These are phyloP conservation scores for Ceratobasidium sp. DNA, from an alignment of 1,284 basidiomycete species.

Conservation along the genomic window DNA sequence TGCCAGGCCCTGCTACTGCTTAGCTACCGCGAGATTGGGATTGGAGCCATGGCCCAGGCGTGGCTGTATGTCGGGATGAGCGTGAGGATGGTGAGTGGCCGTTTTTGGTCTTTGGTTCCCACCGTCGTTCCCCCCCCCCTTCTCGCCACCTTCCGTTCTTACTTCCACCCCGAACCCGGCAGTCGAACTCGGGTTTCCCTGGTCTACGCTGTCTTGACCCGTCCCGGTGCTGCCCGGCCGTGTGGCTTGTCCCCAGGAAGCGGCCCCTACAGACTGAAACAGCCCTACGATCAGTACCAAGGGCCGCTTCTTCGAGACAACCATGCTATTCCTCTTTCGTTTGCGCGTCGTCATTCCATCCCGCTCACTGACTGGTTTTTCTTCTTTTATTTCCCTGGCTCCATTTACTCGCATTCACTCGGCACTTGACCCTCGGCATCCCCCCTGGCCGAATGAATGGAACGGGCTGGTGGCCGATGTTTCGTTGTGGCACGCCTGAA, in stretches of 20 bases:
- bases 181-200: constrained; percentile 1
- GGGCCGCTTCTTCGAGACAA: neutral
- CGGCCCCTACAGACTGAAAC: neutral
- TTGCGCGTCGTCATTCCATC: neutral
- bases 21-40: constrained; percentile 84
- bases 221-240: neutral
- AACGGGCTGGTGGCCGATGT: constrained; percentile 4
- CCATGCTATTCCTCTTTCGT: neutral
- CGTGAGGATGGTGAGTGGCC: constrained; percentile 44
- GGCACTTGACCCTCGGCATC: neutral
- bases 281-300: no score
- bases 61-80: constrained; percentile 75
- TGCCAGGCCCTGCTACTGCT: constrained; percentile 80
- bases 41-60: constrained; percentile 84
- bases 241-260: neutral
- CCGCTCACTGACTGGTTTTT: neutral
- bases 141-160: neutral
- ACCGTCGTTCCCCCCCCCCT: neutral
- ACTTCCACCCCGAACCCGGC: neutral
- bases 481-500: constrained; percentile 9
- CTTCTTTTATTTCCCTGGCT: neutral
- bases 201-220: neutral
- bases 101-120: neutral
- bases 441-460: constrained; percentile 77
- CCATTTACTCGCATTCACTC: neutral